phyloP scores from a whole-genome alignment of 139 green algal species.

The Tetradesmus obliquus region DNA sequence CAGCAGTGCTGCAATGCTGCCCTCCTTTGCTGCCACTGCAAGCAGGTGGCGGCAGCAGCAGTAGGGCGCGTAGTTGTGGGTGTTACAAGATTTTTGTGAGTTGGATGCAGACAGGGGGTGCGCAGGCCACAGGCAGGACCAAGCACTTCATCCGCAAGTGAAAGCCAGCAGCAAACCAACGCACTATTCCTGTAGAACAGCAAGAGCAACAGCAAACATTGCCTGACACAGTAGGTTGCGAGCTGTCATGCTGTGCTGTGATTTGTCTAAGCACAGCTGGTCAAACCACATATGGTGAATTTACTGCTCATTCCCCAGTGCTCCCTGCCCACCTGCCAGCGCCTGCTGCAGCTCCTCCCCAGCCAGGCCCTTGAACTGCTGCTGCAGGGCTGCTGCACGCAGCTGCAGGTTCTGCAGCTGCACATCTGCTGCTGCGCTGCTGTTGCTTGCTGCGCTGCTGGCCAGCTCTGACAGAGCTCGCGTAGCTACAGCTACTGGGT shows the following conservation, averaged over 20 bases:
- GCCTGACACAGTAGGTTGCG: too few species aligned
- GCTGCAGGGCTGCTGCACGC: conserved; percentile 20
- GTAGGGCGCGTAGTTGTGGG: neutral
- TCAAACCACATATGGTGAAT: too few species aligned
- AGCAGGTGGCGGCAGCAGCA: neutral
- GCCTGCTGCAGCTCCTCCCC: conserved; percentile 27
- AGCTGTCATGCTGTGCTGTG: too few species aligned
- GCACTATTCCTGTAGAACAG: too few species aligned
- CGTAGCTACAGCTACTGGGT: neutral
- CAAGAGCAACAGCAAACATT: too few species aligned
- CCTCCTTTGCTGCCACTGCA: conserved; percentile 41
- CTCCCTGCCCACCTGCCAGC: conserved; percentile 13
- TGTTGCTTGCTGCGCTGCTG: conserved; percentile 3
- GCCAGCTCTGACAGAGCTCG: neutral
- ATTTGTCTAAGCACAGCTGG: too few species aligned
- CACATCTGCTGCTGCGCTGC: neutral
- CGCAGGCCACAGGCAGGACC: too few species aligned
- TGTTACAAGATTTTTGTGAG: too few species aligned
- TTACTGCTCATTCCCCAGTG: too few species aligned
- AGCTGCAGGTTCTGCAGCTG: neutral
- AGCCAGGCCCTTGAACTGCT: neutral
- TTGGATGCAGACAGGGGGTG: too few species aligned
- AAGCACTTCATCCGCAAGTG: too few species aligned
- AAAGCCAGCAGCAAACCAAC: too few species aligned
- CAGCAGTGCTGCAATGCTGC: conserved; percentile 13